Evolutionary conservation across 441 rosid genomes (phyloP), one percentile per base, ranked within the genome.

Genomic region (Pelargonium cotyledonis): DNA sequence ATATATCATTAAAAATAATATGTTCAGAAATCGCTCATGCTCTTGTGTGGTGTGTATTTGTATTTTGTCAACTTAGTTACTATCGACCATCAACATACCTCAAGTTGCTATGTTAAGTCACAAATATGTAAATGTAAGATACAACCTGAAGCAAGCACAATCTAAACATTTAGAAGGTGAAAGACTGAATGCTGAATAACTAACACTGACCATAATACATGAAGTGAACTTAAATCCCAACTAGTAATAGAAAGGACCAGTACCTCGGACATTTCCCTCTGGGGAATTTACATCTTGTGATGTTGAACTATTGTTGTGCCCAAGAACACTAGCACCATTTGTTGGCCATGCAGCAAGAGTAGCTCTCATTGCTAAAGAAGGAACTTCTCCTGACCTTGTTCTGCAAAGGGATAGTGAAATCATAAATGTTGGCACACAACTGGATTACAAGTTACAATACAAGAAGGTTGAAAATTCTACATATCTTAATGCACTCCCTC

Each of bases 291-390:
- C 79, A 82, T 65, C 65, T 68, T 68, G 84, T 16, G 78, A 67
- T 40, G 68, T 61, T 58, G 80, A 78, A 73, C 74, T 75, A 76
- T 77, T 55, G 19, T 73, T 75, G 38, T 71, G 81, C 73, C 77
- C 79, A 76, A 62, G 69, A 73, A 65, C 65, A 76, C 63, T 72
- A 72, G 40, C 75, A 67, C 74, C 80, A 73, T 79, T 78, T 40
- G 41, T 68, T 1, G 86, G 77, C 99, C 99, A 95, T 8, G 98
- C 97, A 68, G 96, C 96, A 70, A 68, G 79, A 70, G 93, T 86
- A 71, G 97, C 99, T 79, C 98, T 88, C 67, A 88, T 78, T 70
- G 88, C 88, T 80, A 95, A 80, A 61, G 94, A 68, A 75, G 89
- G 84, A 75, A 72, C 73, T 64, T 61, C 85, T 67, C 89, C 86